Evolutionary conservation across 2,329 filamentous ascomycete genomes (phyloP).

Genomic region (Aureobasidium sp.): DNA sequence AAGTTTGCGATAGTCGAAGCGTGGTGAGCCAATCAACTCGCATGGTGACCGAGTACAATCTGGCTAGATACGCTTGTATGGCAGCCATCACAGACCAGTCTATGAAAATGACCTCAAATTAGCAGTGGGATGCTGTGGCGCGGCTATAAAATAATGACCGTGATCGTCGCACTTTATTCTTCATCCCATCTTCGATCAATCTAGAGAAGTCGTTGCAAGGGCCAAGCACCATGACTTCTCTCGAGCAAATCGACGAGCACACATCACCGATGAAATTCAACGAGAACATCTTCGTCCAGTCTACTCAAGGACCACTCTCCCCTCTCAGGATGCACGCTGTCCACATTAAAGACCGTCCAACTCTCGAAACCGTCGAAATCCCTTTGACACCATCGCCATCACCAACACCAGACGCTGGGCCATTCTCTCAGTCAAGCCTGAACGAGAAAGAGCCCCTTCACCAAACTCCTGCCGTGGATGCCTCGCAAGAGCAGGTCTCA

Average conservation of each 20-base stretch:
- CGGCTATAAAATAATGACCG: neutral
- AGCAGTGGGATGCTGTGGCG: neutral
- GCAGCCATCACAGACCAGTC: neutral
- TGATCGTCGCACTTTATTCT: neutral
- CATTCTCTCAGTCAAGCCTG: neutral
- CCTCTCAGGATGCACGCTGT: neutral
- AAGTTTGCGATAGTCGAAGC: neutral
- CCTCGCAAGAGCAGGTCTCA: neutral
- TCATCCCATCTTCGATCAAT: neutral
- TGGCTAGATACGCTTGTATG: neutral
- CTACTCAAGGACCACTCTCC: neutral
- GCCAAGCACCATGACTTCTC: neutral
- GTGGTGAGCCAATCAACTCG: neutral
- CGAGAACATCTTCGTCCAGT: neutral
- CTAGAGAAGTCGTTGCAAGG: neutral
- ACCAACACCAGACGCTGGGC: neutral
- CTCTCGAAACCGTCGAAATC: neutral
- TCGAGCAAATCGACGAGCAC: neutral
- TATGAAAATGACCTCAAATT: neutral
- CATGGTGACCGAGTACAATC: neutral
- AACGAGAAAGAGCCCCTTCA: neutral
- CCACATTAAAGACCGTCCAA: neutral
- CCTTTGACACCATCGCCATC: neutral
- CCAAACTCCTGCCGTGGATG: too few species aligned
- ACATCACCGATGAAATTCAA: neutral